Conservation (phyloP, 2,329 filamentous ascomycete species). For the Beauveria sp. region DNA sequence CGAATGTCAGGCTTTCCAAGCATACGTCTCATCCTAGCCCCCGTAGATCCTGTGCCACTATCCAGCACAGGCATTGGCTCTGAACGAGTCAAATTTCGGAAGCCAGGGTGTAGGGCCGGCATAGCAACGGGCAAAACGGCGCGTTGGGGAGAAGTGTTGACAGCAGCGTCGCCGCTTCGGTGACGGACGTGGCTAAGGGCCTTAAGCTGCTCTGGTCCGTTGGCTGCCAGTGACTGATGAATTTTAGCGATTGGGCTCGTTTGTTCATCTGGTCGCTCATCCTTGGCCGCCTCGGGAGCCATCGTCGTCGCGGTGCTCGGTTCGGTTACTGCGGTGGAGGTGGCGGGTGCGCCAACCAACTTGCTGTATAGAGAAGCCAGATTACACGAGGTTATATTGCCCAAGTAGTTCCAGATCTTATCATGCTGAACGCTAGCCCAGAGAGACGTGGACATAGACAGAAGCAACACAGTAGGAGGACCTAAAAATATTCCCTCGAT, state of each 20-base stretch:
- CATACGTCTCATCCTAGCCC: slow-evolving; percentile 38
- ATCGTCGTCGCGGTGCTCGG: neutral
- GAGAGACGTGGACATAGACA: slow-evolving; percentile 57
- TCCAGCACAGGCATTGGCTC: slow-evolving; percentile 2
- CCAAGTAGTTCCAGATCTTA: slow-evolving; percentile 58
- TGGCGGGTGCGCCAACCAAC: slow-evolving; percentile 35
- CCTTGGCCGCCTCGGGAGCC: neutral
- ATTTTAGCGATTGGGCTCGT: slow-evolving; percentile 21
- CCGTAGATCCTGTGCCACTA: slow-evolving; percentile 27
- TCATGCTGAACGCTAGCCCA: slow-evolving; percentile 60
- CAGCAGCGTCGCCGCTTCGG: slow-evolving; percentile 35
- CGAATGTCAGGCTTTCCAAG: slow-evolving; percentile 53
- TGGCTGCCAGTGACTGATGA: neutral
- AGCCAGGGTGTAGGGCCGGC: neutral
- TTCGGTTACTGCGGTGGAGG: neutral
- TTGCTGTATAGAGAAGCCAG: slow-evolving; percentile 57
- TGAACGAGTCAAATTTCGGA: slow-evolving; percentile 8
- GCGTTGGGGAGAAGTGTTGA: slow-evolving; percentile 9
- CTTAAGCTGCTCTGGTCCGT: slow-evolving; percentile 49
- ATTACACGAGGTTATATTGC: slow-evolving; percentile 59
- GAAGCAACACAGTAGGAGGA: slow-evolving; percentile 57
- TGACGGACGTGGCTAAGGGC: slow-evolving; percentile 56
- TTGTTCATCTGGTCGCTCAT: neutral
- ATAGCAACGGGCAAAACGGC: slow-evolving; percentile 6
- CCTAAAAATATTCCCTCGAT: slow-evolving; percentile 63